phyloP scores from a whole-genome alignment of 169 alveolate genomes.

The Perkinsus marinus region DNA sequence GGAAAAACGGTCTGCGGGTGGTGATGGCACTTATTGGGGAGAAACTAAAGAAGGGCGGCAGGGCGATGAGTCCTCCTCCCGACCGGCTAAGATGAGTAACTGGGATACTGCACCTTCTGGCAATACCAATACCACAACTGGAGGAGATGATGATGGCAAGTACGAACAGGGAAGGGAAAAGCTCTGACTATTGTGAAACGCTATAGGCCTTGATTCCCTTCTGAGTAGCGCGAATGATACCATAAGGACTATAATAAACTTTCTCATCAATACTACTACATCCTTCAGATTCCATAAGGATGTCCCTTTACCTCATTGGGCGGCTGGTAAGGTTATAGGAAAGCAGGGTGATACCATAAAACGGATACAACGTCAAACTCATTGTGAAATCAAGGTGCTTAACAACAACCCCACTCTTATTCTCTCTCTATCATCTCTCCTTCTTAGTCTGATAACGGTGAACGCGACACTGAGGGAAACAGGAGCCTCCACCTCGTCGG shows the following conservation, averaged over 20 bases:
- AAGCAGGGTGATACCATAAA: neutral
- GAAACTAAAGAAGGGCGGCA: neutral
- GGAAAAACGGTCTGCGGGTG: neutral
- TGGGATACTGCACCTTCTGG: neutral
- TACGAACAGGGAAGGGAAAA: neutral
- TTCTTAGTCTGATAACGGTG: neutral
- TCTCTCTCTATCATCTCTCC: neutral
- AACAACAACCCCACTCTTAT: neutral
- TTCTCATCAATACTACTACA: neutral
- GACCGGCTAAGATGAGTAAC: neutral
- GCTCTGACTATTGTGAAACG: too few species aligned
- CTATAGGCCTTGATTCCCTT: too few species aligned
- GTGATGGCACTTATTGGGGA: neutral
- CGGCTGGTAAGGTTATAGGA: neutral
- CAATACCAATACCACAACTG: neutral
- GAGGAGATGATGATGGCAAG: neutral
- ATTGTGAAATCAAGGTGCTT: neutral
- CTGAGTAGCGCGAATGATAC: too few species aligned
- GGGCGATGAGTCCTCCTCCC: neutral
- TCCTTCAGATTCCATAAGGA: neutral
- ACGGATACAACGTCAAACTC: neutral
- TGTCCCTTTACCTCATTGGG: neutral
- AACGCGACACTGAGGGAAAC: neutral
- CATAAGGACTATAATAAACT: neutral
- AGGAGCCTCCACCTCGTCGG: neutral